Base-by-base conservation (phyloP, 2,329 filamentous ascomycete species). In the Madurella mycetomatis region DNA sequence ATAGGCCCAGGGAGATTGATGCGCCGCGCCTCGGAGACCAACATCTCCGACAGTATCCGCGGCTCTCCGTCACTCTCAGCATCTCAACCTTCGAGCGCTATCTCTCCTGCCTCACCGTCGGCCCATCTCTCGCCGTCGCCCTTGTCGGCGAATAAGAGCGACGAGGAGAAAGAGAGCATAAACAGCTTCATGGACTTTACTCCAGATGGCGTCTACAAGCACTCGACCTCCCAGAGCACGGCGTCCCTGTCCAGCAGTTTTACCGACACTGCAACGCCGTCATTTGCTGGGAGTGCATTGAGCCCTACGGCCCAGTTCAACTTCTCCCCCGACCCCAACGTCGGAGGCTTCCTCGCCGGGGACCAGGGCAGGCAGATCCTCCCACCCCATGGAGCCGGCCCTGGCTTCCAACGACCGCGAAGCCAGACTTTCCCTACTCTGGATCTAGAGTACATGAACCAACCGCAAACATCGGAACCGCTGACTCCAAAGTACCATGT, bases 381-480 rank as follows among this genome's bases (percentile, higher is more conserved):
- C 9, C 69, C 69, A 4, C 57, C 53, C 8, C 50, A 44, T n/a
- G 65, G 66, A 5, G 73, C 54, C 18, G 66, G 65, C 53, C 73
- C 76, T 50, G 83, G 82, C 63, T 84, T 86, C 60, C 86, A 87
- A 63, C 81, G 90, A 53, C 89, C 88, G n/a, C 81, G 90, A 65
- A 94, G 89, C 68, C 90, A 95, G 69, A 95, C 90, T 0, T 91
- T 95, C 59, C 90, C 91, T 1, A 84, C 86, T 43, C 74, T 90
- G 41, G 84, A 83, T 52, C 76, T 87, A 43, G 85, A 81, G 54
- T 81, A 77, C 54, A 70, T 78, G 60, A 78, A 76, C 61, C 77
- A 78, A 53, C 58, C 65, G 16, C 70, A 69, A 39, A 47, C 54
- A 4, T 66, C 68, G 5, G 76, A 80, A 34, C 73, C 76, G 1